Evolutionary conservation across 2,329 filamentous ascomycete species (phyloP), one percentile per base, ranked within the genome.

Genomic region (Fonsecaea pugnacius): DNA sequence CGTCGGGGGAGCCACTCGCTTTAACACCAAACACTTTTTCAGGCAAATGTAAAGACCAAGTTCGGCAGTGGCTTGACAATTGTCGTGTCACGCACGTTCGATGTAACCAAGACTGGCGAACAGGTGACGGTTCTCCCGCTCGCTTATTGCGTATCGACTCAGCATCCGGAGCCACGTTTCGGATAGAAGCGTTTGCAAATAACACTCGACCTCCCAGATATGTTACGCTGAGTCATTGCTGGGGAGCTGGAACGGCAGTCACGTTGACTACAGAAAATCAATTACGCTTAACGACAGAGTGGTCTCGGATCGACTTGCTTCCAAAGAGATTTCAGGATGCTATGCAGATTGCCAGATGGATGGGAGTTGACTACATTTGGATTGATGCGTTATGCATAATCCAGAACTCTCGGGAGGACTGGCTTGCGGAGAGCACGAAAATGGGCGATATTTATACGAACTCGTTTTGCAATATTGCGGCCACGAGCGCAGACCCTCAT

Each of bases 261-360:
- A 33, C 51, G 4, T 35, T 33, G 32, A 32, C 32, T 8, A 35
- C 14, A 18, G 51, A 24, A n/a, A 35, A n/a, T 32, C 27, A 33
- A 10, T 7, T 4, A 53, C 51, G 24, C 14, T 27, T 33, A 33
- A 33, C 32, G 12, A 18, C 27, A 32, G 51, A 53, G 27, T 32
- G 51, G 51, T 33, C 32, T 53, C 27, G 12, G 21, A 48, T 53
- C 14, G 33, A 53, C 8, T 35, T 6, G 70, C 75, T 84, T 9
- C 73, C 79, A 56, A 75, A 80, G 8, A 84, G 82, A 14, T 72
- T 74, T 30, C 70, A 52, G 12, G 72, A 76, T 36, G 72, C 73
- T 6, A 71, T 76, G 43, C 18, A 32, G 1, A 54, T 76, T 14
- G 71, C 72, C 4, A 64, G 67, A 10, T 58, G 63, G 14, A 70